phyloP scores from a whole-genome alignment of 208 protist genomes.

The Trichomonas tenax region DNA sequence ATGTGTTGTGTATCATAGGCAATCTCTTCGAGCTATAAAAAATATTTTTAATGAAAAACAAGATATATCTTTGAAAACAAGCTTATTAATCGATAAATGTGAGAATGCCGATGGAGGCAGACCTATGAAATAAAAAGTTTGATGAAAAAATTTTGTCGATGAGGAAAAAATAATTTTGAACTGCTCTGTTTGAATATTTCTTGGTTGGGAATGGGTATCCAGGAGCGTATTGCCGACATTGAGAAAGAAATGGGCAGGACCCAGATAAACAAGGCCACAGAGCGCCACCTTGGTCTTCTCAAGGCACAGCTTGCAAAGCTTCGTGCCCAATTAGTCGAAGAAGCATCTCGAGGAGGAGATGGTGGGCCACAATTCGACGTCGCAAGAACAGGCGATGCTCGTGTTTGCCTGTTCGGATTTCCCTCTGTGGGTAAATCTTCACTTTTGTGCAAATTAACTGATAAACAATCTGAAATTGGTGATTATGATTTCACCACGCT shows the following conservation, averaged over 20 bases:
- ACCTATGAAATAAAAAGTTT: no score
- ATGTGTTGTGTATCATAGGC: no score
- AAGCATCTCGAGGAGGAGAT: neutral
- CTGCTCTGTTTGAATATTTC: neutral
- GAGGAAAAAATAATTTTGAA: neutral
- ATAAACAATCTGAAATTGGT: slow-evolving; percentile 74
- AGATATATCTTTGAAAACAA: no score
- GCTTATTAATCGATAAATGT: no score
- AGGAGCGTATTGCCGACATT: slow-evolving; percentile 69
- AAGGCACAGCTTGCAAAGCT: slow-evolving; percentile 28
- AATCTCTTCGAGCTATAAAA: no score
- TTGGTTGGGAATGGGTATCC: neutral
- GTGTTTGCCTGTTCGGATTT: slow-evolving; percentile 64
- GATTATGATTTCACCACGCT: slow-evolving; percentile 85
- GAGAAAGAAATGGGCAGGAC: slow-evolving; percentile 86
- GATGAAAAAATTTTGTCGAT: no score
- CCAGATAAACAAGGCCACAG: slow-evolving; percentile 95
- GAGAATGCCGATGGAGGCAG: no score
- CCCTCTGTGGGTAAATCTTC: slow-evolving; percentile 91
- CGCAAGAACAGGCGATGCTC: slow-evolving; percentile 57
- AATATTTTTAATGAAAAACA: no score
- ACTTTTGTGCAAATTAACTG: slow-evolving; percentile 79
- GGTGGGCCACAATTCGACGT: slow-evolving; percentile 21
- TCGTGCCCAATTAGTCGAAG: slow-evolving; percentile 27
- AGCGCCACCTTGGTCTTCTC: slow-evolving; percentile 42